phyloP scores from a whole-genome alignment of 1,284 basidiomycete species.

The Puccinia hordei region DNA sequence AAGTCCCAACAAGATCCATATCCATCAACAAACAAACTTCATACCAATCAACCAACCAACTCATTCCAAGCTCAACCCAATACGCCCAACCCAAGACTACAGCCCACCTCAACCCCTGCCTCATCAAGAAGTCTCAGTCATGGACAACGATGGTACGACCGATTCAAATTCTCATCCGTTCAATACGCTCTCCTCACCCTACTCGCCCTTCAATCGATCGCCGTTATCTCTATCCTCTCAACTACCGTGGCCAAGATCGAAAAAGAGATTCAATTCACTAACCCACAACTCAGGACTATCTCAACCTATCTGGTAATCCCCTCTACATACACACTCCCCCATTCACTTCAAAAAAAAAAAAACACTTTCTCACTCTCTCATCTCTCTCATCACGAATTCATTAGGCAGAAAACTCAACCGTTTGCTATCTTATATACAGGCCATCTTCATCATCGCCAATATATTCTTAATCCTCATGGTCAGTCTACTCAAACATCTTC shows the following conservation, averaged over 20 bases:
- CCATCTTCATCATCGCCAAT: conserved; percentile 48
- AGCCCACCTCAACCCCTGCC: not conserved
- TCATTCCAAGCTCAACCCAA: not conserved
- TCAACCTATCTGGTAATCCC: conserved; percentile 38
- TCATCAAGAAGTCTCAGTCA: not conserved
- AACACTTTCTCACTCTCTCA: not conserved
- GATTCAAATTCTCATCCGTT: conserved; percentile 21
- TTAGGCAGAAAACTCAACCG: not conserved
- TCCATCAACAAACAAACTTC: too few relatives aligned
- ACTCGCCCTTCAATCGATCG: conserved; percentile 29
- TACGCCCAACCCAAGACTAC: not conserved
- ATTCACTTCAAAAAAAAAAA: too few relatives aligned
- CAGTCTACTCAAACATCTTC: conserved; percentile 8
- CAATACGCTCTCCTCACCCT: conserved; percentile 35
- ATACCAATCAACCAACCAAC: not conserved
- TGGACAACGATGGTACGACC: conserved; percentile 6
- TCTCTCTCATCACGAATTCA: not conserved
- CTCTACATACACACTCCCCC: not conserved
- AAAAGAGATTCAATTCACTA: conserved; percentile 32
- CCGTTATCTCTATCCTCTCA: conserved; percentile 46
- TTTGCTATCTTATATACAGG: conserved; percentile 2
- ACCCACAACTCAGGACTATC: conserved; percentile 36
- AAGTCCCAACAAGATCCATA: too few relatives aligned
- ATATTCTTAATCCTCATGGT: conserved; percentile 41
- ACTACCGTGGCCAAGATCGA: conserved; percentile 36